A percentile compares a stretch with the other conserved stretches of the same genome.
Conservation (phyloP, 108 stramenopile genomes). For the Fistulifera solaris region DNA sequence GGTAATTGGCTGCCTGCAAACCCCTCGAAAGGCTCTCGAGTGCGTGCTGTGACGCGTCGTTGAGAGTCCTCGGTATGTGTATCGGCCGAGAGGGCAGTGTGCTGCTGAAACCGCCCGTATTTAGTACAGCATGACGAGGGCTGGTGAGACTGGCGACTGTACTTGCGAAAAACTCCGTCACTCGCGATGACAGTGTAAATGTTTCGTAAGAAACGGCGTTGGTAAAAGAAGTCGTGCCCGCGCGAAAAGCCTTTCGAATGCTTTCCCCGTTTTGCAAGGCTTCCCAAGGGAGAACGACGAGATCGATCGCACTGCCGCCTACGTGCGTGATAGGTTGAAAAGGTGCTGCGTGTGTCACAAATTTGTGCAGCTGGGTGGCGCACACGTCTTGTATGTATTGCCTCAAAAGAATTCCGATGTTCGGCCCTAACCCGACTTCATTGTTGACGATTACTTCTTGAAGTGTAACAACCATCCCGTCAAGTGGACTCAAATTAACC, state of each 20-base stretch:
- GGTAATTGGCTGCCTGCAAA: conserved; percentile 70
- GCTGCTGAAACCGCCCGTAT: conserved; percentile 7
- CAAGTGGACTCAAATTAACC: conserved; percentile 73
- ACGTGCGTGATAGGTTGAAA: conserved; percentile 63
- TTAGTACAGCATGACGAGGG: conserved; percentile 8
- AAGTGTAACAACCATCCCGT: conserved; percentile 68
- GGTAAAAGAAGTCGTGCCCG: conserved; percentile 53
- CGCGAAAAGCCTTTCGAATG: conserved; percentile 38
- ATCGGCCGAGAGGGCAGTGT: conserved; percentile 50
- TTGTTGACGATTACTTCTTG: conserved; percentile 44
- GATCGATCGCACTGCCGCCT: conserved; percentile 47
- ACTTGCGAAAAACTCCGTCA: conserved; percentile 57
- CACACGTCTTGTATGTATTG: conserved; percentile 73
- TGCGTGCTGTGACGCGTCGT: conserved; percentile 42
- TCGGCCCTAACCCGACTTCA: conserved; percentile 60
- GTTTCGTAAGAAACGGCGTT: conserved; percentile 61
- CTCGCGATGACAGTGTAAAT: conserved; percentile 45
- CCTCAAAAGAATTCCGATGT: conserved; percentile 36
- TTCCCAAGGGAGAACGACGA: conserved; percentile 64
- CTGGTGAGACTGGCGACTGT: conserved; percentile 17
- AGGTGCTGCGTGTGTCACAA: conserved; percentile 62
- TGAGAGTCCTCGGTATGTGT: conserved; percentile 29
- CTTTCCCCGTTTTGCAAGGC: conserved; percentile 45
- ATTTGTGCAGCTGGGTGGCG: conserved; percentile 76
- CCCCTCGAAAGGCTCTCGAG: conserved; percentile 57